phyloP scores from a whole-genome alignment of 805 yeast species.

The Yarrowia yakushimensis region DNA sequence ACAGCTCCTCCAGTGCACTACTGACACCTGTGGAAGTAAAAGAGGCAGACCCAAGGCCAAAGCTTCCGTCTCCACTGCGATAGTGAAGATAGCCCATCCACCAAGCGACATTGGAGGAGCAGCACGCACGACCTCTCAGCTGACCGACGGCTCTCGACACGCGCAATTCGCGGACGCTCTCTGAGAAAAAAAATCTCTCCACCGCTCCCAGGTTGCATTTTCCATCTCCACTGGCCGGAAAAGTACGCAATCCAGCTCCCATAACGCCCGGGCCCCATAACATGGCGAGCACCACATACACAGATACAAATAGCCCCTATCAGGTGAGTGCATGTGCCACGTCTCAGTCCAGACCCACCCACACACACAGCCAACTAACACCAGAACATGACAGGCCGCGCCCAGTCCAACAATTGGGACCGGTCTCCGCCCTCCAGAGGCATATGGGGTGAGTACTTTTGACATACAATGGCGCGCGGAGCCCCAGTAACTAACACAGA shows the following conservation, averaged over 20 bases:
- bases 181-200: not conserved
- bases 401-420: constrained; percentile 23
- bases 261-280: constrained; percentile 17
- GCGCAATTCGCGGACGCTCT: not conserved
- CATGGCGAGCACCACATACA: constrained; percentile 24
- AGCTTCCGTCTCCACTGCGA: constrained; percentile 25
- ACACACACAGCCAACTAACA: not conserved
- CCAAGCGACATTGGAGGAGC: not conserved
- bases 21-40: not conserved
- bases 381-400: constrained; percentile 24
- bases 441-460: constrained; percentile 16
- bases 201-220: not conserved
- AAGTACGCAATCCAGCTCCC: constrained; percentile 14
- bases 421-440: constrained; percentile 23
- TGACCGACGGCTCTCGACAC: not conserved
- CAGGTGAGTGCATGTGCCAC: constrained; percentile 5
- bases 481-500: constrained; percentile 13
- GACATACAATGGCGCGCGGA: not conserved
- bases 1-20: not conserved
- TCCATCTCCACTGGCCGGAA: constrained; percentile 2
- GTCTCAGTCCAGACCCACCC: not conserved
- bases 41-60: constrained; percentile 18
- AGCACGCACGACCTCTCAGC: not conserved
- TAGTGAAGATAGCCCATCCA: constrained; percentile 6
- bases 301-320: constrained; percentile 11